These are phyloP conservation scores for Orychophragmus violaceus DNA, from an alignment of 345 rosid genomes.

Conservation along the genomic window DNA sequence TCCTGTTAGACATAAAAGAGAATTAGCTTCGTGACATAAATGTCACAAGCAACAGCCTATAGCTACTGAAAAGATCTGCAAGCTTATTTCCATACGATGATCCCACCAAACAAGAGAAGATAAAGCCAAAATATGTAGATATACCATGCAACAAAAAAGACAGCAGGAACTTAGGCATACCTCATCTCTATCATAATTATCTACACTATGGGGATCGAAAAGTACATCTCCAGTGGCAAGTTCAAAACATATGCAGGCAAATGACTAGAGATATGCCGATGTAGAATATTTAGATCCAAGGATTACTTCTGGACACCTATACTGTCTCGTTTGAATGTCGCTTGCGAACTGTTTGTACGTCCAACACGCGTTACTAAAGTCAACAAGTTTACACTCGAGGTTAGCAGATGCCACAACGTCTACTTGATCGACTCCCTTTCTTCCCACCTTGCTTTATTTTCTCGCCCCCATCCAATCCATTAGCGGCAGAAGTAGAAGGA, in stretches of 20 bases:
- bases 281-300: slow-evolving; percentile 88
- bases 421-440: slow-evolving; percentile 35
- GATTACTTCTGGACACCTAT: slow-evolving; percentile 87
- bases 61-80: too few species aligned
- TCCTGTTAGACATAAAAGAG: slow-evolving; percentile 41
- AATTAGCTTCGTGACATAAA: background rate
- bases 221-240: slow-evolving; percentile 88
- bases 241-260: slow-evolving; percentile 93
- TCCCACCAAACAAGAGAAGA: background rate
- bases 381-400: slow-evolving; percentile 79
- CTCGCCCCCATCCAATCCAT: slow-evolving; percentile 27
- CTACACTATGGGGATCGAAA: slow-evolving; percentile 92
- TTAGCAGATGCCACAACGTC: slow-evolving; percentile 45
- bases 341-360: slow-evolving; percentile 87
- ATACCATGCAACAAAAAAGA: background rate
- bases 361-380: slow-evolving; percentile 97
- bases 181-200: slow-evolving; percentile 86
- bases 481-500: slow-evolving; percentile 24
- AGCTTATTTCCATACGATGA: too few species aligned
- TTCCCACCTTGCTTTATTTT: slow-evolving; percentile 26
- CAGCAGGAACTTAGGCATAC: slow-evolving; percentile 24
- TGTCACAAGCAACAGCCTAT: background rate
- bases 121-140: background rate
- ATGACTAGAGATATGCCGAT: slow-evolving; percentile 82
- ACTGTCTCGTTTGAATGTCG: slow-evolving; percentile 94